Percentiles rank a stretch among this genome's conserved stretches.
phyloP scores from a whole-genome alignment of 2,329 filamentous ascomycete genomes.

The Aspergillus fumigatus region DNA sequence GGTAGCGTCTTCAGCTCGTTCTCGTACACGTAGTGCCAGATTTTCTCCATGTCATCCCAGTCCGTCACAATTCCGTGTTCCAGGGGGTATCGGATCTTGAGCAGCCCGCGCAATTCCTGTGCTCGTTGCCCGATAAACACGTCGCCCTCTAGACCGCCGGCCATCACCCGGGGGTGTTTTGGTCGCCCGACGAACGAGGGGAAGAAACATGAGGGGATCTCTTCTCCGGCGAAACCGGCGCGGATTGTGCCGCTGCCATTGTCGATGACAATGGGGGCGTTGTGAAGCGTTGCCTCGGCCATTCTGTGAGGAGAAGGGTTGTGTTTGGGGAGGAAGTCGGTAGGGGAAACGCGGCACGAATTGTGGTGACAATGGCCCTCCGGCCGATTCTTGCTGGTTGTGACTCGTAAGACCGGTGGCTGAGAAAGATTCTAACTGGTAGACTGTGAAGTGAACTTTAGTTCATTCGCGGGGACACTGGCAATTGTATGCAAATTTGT shows the following conservation, averaged over 20 bases:
- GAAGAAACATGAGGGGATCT: conserved; percentile 94
- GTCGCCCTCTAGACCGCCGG: conserved; percentile 93
- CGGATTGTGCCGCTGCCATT: conserved; percentile 98
- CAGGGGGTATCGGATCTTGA: conserved; percentile 93
- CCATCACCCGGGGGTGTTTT: conserved; percentile 90
- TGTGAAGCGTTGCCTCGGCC: conserved; percentile 72
- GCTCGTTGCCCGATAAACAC: conserved; percentile 94
- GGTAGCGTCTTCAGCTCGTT: conserved; percentile 94
- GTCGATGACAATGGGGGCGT: conserved; percentile 97
- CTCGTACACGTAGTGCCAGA: conserved; percentile 97
- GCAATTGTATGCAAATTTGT: neutral
- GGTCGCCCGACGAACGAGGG: conserved; percentile 95
- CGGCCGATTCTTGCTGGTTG: conserved; percentile 18
- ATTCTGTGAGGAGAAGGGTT: conserved; percentile 37
- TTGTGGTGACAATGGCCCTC: conserved; percentile 26
- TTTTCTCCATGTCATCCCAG: conserved; percentile 99
- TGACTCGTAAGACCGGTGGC: conserved; percentile 2
- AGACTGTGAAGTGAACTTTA: neutral
- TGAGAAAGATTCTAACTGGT: neutral
- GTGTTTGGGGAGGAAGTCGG: conserved; percentile 11
- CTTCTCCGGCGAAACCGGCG: conserved; percentile 93
- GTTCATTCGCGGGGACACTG: neutral
- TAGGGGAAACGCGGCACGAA: conserved; percentile 17
- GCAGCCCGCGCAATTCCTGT: conserved; percentile 80
- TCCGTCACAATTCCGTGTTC: conserved; percentile 98